Percentiles rank a stretch among this genome's conserved stretches.
These are phyloP conservation scores for Coemansia sp. DNA, from an alignment of 192 early-diverging fungal species.

Conservation along the genomic window DNA sequence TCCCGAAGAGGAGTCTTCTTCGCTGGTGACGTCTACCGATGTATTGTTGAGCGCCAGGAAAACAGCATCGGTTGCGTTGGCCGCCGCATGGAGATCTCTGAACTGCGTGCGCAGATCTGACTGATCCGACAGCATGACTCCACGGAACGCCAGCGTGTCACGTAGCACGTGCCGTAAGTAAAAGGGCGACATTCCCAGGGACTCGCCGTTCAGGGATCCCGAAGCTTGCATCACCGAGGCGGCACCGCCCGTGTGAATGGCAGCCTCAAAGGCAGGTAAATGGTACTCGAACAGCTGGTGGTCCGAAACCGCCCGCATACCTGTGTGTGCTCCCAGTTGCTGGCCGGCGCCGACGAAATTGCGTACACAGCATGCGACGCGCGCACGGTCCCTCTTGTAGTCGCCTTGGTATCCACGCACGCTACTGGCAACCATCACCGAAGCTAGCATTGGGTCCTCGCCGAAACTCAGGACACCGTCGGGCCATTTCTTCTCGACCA, in stretches of 20 bases:
- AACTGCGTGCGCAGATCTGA: constrained; percentile 33
- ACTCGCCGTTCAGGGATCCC: constrained; percentile 60
- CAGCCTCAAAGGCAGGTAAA: constrained; percentile 59
- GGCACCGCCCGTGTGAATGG: constrained; percentile 53
- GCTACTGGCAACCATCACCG: constrained; percentile 52
- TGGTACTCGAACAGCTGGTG: constrained; percentile 59
- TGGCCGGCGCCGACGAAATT: constrained; percentile 57
- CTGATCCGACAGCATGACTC: constrained; percentile 54
- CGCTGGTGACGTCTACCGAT: constrained; percentile 50
- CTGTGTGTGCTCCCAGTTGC: neutral
- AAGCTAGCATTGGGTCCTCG: constrained; percentile 58
- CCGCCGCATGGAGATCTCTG: constrained; percentile 12
- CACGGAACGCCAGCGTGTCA: constrained; percentile 56
- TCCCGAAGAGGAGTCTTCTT: constrained; percentile 53
- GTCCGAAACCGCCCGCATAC: constrained; percentile 11
- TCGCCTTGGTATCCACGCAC: constrained; percentile 65
- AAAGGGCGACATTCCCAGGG: constrained; percentile 55
- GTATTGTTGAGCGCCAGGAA: constrained; percentile 56
- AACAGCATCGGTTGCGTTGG: constrained; percentile 55
- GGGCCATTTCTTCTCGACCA: constrained; percentile 56
- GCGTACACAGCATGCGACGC: constrained; percentile 62
- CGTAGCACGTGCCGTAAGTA: constrained; percentile 57
- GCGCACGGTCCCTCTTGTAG: constrained; percentile 60
- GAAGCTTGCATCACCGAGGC: constrained; percentile 59
- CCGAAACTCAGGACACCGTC: constrained; percentile 50